Evolutionary conservation across 1,284 basidiomycete species (phyloP), one percentile per base, ranked within the genome.

Genomic region (Puccinia triticina): DNA sequence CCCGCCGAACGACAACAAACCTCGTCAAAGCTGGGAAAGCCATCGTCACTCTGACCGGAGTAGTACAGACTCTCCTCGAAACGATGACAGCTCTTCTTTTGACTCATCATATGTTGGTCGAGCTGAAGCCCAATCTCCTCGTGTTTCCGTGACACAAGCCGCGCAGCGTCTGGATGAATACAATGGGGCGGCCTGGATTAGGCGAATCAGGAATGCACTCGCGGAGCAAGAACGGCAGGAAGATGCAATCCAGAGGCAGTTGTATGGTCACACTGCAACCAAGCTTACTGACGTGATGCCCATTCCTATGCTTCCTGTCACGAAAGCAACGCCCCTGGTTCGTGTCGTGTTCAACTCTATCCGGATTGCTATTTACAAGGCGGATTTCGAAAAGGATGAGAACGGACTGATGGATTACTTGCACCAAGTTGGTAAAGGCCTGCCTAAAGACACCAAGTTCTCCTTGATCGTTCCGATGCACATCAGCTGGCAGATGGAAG

Each of bases 391-490:
- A n/a, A 84, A 87, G 1, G 78, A 87, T 76, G 80, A 82, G 61
- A 66, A 74, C 21, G 86, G 89, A 1, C 88, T 96, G 23, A 85
- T 91, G 14, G 90, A 92, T 83, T 96, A 94, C 87, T 88, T 95
- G 61, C 86, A 91, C 83, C 89, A 91, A 73, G 90, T 92, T 83
- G 94, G 94, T 26, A 87, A 87, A 81, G 92, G 92, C 11, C 87
- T 95, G 67, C 94, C 94, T 0, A 88, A 87, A 57, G 90, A 93
- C 83, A 92, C 92, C 0, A 86, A 90, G 84, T 98, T 92, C 86
- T 92, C 93, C 16, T 89, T 98, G 43, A 89, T 98, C 83, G 87
- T 98, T 5, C 96, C 96, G 0, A 87, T 98, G 85, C 92, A 95
- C 85, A 87, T 98, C 53, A 89, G 90, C 37, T 91, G 94, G 88